Evolutionary conservation across 2,329 filamentous ascomycete species (phyloP), one percentile per base, ranked within the genome.

Genomic region (Claviceps lovelessii): DNA sequence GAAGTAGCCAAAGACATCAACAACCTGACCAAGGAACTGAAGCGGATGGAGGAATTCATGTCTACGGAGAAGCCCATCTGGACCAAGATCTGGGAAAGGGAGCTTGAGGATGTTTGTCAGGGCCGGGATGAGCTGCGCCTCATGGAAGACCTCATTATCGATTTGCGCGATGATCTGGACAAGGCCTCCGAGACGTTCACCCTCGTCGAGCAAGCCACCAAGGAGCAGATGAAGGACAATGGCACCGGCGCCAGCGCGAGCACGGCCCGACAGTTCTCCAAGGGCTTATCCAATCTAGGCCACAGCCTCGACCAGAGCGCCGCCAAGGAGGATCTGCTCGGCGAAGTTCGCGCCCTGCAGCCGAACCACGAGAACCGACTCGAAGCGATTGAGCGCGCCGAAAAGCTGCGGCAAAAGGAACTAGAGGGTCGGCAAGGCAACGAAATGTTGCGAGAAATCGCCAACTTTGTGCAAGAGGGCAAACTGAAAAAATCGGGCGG

Each of bases 41-140:
- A 88, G 78, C 90, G 88, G 72, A 85, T 98, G 79, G 88, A 95
- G 66, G 90, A 95, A 17, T 95, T 87, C 73, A 80, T 98, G 72
- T 85, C 84, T 62, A 81, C 82, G 49, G 93, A 98, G 77, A 95
- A 95, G 70, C 93, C 93, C 0, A 77, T 96, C 56, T 98, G 93
- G 91, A 96, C 90, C 54, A 96, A 96, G 80, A 95, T 97, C 60
- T 98, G 93, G 93, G 91, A 97, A 78, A 90, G 94, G 71, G 90
- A 97, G 69, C 76, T 98, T 49, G 89, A 97, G 69, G 85, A 91
- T 53, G 91, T 98, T 3, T 97, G 93, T 72, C 90, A 95, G 67
- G 93, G 96, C 65, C 84, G 90, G 61, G 91, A 97, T 65, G 84
- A 96, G 69, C 80, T 98, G 61, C 93, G 90, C 51, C 86, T 97